Conservation (phyloP, 345 rosid genomes). For the Salix purpurea region DNA sequence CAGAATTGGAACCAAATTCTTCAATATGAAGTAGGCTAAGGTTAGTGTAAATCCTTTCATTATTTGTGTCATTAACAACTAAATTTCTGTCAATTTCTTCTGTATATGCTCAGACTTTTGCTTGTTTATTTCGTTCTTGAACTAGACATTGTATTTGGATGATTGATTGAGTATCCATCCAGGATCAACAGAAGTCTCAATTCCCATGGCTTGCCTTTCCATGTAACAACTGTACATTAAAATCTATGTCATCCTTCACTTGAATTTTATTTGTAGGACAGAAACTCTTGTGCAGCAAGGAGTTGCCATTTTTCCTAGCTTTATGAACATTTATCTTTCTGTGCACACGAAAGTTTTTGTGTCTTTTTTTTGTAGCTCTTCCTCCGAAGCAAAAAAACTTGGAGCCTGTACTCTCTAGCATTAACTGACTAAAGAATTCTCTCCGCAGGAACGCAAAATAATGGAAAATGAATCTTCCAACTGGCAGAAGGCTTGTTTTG, state of each 20-base stretch:
- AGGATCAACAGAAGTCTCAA: not conserved
- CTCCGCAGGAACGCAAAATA: conserved; percentile 69
- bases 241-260: not conserved
- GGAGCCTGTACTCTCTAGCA: not conserved
- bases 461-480: conserved; percentile 56
- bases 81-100: too few species aligned
- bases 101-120: too few species aligned
- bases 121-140: too few species aligned
- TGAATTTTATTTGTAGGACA: not conserved
- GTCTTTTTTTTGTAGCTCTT: too few species aligned
- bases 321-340: too few species aligned
- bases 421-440: not conserved
- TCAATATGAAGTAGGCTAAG: not conserved
- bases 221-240: not conserved
- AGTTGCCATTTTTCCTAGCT: too few species aligned
- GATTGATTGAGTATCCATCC: not conserved
- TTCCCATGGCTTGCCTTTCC: not conserved
- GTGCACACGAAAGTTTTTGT: too few species aligned
- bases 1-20: too few species aligned
- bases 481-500: conserved; percentile 84
- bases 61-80: too few species aligned
- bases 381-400: too few species aligned
- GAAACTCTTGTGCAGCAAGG: not conserved
- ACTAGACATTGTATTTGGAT: not conserved
- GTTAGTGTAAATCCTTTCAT: too few species aligned